phyloP scores from a whole-genome alignment of 805 yeast genomes.

The Candida incommunis region DNA sequence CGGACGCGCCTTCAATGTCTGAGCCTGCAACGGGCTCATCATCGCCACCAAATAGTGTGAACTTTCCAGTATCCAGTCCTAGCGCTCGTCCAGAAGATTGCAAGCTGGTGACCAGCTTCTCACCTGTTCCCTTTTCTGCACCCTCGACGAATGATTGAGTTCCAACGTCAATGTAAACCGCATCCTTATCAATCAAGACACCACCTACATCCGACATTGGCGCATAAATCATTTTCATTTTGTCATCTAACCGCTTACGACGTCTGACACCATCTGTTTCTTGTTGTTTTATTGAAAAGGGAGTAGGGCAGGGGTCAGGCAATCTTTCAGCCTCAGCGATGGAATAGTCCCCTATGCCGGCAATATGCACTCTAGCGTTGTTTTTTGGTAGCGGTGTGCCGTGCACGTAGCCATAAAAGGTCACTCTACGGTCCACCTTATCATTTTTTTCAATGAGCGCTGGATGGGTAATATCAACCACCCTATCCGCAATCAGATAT shows the following conservation, averaged over 20 bases:
- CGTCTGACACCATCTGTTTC: slow-evolving; percentile 43
- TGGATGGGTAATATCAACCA: slow-evolving; percentile 92
- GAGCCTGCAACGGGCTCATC: not conserved
- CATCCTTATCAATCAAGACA: slow-evolving; percentile 90
- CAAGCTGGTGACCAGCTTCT: slow-evolving; percentile 65
- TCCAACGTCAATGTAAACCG: slow-evolving; percentile 85
- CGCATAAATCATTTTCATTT: slow-evolving; percentile 87
- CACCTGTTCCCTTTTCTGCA: slow-evolving; percentile 71
- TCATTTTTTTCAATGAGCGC: slow-evolving; percentile 60
- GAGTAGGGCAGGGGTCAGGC: slow-evolving; percentile 99
- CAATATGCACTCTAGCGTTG: slow-evolving; percentile 74
- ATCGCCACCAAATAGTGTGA: slow-evolving; percentile 47
- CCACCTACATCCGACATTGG: slow-evolving; percentile 99
- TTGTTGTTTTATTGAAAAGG: slow-evolving; percentile 71
- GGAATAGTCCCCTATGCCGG: slow-evolving; percentile 87
- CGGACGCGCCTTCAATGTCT: not conserved
- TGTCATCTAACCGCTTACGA: slow-evolving; percentile 85
- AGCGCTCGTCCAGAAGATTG: slow-evolving; percentile 55
- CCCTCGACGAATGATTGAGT: slow-evolving; percentile 40
- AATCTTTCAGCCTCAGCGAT: slow-evolving; percentile 69
- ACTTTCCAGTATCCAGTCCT: slow-evolving; percentile 52
- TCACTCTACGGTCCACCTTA: slow-evolving; percentile 77
- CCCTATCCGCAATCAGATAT: slow-evolving; percentile 77
- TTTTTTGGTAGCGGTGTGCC: slow-evolving; percentile 70
- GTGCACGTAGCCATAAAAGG: slow-evolving; percentile 86